A percentile compares a stretch with the other conserved stretches of the same genome.
Conservation (phyloP, 495 filamentous ascomycete genomes). For the Penicillium egyptiacum region DNA sequence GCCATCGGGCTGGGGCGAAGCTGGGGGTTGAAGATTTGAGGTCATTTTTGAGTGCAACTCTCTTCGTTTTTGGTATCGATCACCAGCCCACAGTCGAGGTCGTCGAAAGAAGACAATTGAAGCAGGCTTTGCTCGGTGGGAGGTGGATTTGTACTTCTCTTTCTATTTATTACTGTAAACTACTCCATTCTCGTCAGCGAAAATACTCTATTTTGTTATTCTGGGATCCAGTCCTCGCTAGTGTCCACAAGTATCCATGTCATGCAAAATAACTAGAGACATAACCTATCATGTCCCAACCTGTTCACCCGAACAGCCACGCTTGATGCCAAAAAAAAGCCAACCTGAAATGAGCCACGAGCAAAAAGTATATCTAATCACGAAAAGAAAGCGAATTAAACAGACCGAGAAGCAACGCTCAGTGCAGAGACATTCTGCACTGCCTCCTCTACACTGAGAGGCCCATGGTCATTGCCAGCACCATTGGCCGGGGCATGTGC, state of each 20-base stretch:
- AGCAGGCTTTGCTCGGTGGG: neutral
- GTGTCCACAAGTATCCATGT: neutral
- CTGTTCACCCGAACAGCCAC: neutral
- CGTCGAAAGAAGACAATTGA: neutral
- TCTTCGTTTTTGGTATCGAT: neutral
- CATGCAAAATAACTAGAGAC: slow-evolving; percentile 4
- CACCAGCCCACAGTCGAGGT: neutral
- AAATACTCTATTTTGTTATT: neutral
- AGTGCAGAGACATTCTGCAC: slow-evolving; percentile 39
- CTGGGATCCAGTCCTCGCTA: neutral
- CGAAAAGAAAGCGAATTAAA: neutral
- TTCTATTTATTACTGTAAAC: slow-evolving; percentile 8
- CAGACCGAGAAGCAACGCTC: neutral
- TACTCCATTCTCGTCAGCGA: slow-evolving; percentile 12
- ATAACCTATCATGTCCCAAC: neutral
- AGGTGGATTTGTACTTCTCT: slow-evolving; percentile 7
- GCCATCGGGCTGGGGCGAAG: slow-evolving; percentile 44
- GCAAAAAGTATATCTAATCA: slow-evolving; percentile 7
- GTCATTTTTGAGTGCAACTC: neutral
- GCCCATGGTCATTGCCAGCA: neutral
- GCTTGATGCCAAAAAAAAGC: slow-evolving; percentile 4
- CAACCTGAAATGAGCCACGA: neutral
- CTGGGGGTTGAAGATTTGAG: slow-evolving; percentile 50
- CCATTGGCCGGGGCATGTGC: neutral
- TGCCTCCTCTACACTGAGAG: slow-evolving; percentile 41